phyloP scores from a whole-genome alignment of 345 rosid species.

The Eucalyptus curtisii region DNA sequence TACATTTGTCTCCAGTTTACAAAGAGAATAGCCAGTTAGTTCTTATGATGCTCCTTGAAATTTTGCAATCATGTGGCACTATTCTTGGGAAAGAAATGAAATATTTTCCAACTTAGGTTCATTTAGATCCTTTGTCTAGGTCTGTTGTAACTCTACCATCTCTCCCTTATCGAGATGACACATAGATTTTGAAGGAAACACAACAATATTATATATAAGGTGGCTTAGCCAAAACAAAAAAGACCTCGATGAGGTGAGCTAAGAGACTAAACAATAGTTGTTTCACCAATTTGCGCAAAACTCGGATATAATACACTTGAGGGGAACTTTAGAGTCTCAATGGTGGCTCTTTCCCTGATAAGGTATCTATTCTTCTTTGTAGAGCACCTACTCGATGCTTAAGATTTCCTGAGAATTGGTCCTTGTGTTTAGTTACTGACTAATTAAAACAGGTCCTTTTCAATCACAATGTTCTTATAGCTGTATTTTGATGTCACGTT shows the following conservation, averaged over 20 bases:
- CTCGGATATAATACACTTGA: background rate
- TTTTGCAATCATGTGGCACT: background rate
- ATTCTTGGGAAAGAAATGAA: background rate
- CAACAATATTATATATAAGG: background rate
- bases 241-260: background rate
- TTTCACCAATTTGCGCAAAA: background rate
- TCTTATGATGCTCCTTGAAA: background rate
- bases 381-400: background rate
- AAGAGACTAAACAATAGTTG: background rate
- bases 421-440: background rate
- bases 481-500: background rate
- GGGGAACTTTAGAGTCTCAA: background rate
- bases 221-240: background rate
- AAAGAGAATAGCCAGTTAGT: background rate
- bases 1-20: background rate
- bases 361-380: background rate
- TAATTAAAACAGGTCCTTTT: background rate
- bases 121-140: background rate
- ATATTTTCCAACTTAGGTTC: background rate
- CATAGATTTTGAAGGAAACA: background rate
- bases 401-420: background rate
- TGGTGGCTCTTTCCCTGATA: background rate
- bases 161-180: background rate
- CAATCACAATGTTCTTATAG: background rate
- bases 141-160: background rate